Conservation (phyloP, 129 eudicot genomes). For the Flaveria ramosissima region DNA sequence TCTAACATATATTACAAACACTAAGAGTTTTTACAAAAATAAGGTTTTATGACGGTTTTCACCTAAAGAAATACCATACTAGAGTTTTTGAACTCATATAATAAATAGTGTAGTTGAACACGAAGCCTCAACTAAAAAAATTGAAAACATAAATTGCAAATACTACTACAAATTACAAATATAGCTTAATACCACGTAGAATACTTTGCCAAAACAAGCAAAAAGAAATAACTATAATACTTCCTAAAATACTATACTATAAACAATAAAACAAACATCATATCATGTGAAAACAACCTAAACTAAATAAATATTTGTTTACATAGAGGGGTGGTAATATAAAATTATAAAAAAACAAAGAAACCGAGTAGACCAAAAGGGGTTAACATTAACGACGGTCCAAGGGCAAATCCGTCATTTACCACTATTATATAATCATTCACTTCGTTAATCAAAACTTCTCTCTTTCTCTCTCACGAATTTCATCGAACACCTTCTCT, state of each 20-base stretch:
- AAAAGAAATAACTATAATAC: background rate
- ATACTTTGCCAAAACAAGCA: background rate
- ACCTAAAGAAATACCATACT: too few species aligned
- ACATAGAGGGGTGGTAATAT: background rate
- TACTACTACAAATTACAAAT: too few species aligned
- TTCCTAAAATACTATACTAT: background rate
- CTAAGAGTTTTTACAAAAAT: too few species aligned
- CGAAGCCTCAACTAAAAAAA: too few species aligned
- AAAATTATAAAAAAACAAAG: too few species aligned
- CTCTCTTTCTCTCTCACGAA: conserved; percentile 36
- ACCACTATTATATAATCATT: conserved; percentile 33
- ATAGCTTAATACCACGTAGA: too few species aligned
- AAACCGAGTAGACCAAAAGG: background rate
- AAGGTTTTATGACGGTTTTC: too few species aligned
- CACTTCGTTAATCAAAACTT: conserved; percentile 62
- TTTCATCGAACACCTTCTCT: conserved; percentile 42
- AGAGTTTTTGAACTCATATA: too few species aligned
- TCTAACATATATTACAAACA: too few species aligned
- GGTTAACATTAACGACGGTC: conserved; percentile 29
- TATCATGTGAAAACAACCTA: background rate
- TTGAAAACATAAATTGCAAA: too few species aligned
- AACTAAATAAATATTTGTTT: too few species aligned
- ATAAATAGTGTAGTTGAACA: too few species aligned
- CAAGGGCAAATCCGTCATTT: conserved; percentile 54
- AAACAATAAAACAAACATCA: background rate